Evolutionary conservation across 2,329 filamentous ascomycete species (phyloP).

Genomic region (Aurifilum marmelostoma): DNA sequence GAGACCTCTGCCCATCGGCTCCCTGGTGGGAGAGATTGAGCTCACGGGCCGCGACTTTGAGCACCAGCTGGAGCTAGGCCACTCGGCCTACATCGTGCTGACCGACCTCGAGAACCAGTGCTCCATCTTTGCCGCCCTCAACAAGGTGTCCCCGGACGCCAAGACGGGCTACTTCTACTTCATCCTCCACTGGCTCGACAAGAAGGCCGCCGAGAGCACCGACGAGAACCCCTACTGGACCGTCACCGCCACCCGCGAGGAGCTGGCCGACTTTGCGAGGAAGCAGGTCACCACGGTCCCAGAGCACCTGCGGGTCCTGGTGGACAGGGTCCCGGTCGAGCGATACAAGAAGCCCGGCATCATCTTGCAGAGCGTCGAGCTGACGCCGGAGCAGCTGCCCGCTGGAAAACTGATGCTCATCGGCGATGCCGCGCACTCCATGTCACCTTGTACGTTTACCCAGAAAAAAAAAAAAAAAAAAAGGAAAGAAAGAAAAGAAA

Average conservation of each 20-base stretch:
- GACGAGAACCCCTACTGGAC: slow-evolving; percentile 24
- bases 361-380: slow-evolving; percentile 38
- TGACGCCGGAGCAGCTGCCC: slow-evolving; percentile 42
- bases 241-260: slow-evolving; percentile 17
- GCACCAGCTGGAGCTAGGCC: slow-evolving; percentile 38
- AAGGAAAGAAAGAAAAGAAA: too few relatives aligned
- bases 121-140: slow-evolving; percentile 35
- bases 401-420: slow-evolving; percentile 43
- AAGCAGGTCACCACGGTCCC: slow-evolving; percentile 4
- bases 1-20: slow-evolving; percentile 34
- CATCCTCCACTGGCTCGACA: slow-evolving; percentile 32
- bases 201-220: slow-evolving; percentile 22
- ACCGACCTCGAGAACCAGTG: neutral
- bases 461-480: too few relatives aligned
- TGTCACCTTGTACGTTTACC: slow-evolving; percentile 39
- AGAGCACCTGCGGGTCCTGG: slow-evolving; percentile 15
- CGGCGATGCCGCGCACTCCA: slow-evolving; percentile 49
- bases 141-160: slow-evolving; percentile 31
- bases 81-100: slow-evolving; percentile 36
- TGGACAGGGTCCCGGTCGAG: slow-evolving; percentile 13
- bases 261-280: slow-evolving; percentile 16
- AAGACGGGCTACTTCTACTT: slow-evolving; percentile 38
- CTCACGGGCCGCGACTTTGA: slow-evolving; percentile 36
- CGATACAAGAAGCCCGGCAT: slow-evolving; percentile 27
- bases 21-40: slow-evolving; percentile 36